Base-by-base conservation (phyloP, 2,329 filamentous ascomycete genomes). In the Trichoderma koningii region DNA sequence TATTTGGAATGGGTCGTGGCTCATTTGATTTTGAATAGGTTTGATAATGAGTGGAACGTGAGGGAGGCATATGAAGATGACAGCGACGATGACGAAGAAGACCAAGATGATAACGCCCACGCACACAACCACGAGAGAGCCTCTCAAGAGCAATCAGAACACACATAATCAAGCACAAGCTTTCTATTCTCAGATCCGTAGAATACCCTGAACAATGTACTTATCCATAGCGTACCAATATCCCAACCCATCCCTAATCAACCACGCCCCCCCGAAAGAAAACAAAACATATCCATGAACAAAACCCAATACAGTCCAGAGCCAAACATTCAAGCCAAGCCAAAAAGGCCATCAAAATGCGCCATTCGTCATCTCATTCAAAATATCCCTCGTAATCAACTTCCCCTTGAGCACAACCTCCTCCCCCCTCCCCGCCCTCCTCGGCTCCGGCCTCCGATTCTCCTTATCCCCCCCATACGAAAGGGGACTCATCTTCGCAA, bases 301-400 rank as follows among this genome's bases (percentile, higher is more conserved):
- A 34, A 19, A n/a, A 26, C 17, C 26, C 48, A 7, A 2, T 51
- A 23, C 26, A 17, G 17, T 28, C 28, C 28, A 6, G 6, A n/a
- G n/a, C n/a, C n/a, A n/a, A 38, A 38, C 10, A 38, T 14, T 5
- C 34, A 38, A 14, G 12, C 34, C 34, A 38, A 38, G n/a, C n/a
- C n/a, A 41, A 19, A 19, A 41, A 30, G 50, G 10, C 34, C 44
- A 59, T 50, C 70, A 77, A 72, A 76, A 80, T 71, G 73, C 77
- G 69, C 79, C 79, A 65, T 80, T 77, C 61, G 77, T 82, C 77
- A 87, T 80, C 69, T 93, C 91, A 77, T 95, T 92, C 70, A 93
- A 81, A 68, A 97, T 87, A 80, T 94, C 89, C 73, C 86, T 85
- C 72, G 93, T 81, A 63, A 96, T 83, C 42, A 87, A 85, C 71